Percentiles rank a stretch among this genome's conserved stretches.
These are phyloP conservation scores for Cercospora berteroae DNA, from an alignment of 2,329 filamentous ascomycete genomes.

Conservation along the genomic window DNA sequence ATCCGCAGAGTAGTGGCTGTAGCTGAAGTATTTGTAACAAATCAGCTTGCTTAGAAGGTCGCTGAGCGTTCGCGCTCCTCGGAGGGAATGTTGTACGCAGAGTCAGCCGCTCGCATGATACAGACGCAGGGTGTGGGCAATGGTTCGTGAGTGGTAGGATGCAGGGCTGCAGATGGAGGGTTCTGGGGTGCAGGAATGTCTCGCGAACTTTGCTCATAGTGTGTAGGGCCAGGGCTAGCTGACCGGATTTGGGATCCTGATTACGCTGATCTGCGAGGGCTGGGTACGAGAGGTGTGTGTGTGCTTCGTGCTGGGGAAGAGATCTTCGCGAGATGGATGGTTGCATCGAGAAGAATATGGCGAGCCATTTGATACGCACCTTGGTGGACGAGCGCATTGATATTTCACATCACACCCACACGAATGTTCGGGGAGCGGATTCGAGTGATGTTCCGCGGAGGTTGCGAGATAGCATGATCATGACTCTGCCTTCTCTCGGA, in stretches of 20 bases:
- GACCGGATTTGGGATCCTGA: neutral
- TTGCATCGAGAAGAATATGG: neutral
- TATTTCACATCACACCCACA: neutral
- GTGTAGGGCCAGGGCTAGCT: neutral
- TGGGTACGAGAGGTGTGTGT: neutral
- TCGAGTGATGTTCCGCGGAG: neutral
- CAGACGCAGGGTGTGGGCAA: neutral
- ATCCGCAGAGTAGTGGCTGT: neutral
- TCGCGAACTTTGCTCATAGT: neutral
- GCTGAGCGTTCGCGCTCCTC: neutral
- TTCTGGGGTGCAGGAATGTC: neutral
- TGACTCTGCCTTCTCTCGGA: neutral
- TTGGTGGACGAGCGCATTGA: neutral
- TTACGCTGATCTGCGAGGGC: neutral
- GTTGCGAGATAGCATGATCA: neutral
- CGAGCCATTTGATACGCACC: neutral
- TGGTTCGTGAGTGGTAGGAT: neutral
- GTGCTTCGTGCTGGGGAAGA: neutral
- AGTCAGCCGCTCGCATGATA: conserved; percentile 6
- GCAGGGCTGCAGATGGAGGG: conserved; percentile 3
- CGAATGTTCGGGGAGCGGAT: neutral
- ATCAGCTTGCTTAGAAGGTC: neutral
- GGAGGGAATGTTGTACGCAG: neutral
- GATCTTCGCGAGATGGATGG: neutral
- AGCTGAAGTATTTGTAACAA: neutral